These are phyloP conservation scores for Agaricus sinodeliciosus DNA, from an alignment of 768 basidiomycete genomes.

Conservation along the genomic window DNA sequence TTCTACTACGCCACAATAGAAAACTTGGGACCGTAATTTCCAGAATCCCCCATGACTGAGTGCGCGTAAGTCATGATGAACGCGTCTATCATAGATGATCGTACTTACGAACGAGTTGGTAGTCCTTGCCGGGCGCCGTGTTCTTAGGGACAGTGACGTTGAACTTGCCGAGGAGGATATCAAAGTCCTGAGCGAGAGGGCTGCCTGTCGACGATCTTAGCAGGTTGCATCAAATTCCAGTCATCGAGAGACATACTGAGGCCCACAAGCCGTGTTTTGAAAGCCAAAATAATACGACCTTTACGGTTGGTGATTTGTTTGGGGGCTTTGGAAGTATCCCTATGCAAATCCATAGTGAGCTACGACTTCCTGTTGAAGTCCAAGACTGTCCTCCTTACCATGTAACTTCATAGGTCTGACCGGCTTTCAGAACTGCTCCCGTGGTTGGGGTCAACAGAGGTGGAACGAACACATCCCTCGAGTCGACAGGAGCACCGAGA, in stretches of 20 bases:
- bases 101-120: constrained; percentile 38
- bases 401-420: constrained; percentile 22
- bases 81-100: background rate
- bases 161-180: constrained; percentile 26
- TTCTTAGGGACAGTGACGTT: constrained; percentile 33
- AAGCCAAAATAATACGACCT: constrained; percentile 32
- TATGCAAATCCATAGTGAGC: constrained; percentile 13
- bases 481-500: constrained; percentile 19
- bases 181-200: constrained; percentile 33
- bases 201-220: constrained; percentile 15
- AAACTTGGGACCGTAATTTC: constrained; percentile 40
- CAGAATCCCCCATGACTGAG: constrained; percentile 49
- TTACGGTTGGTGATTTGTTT: constrained; percentile 34
- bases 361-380: background rate
- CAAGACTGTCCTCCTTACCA: constrained; percentile 18
- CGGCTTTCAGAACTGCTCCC: constrained; percentile 23
- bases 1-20: constrained; percentile 31
- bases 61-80: background rate
- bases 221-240: background rate
- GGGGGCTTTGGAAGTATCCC: constrained; percentile 35
- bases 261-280: constrained; percentile 21
- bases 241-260: constrained; percentile 20
- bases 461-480: constrained; percentile 27
- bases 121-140: constrained; percentile 29
- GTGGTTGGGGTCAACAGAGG: constrained; percentile 21